phyloP scores from a whole-genome alignment of 164 flowering plant genomes.

The Brasenia schreberi region DNA sequence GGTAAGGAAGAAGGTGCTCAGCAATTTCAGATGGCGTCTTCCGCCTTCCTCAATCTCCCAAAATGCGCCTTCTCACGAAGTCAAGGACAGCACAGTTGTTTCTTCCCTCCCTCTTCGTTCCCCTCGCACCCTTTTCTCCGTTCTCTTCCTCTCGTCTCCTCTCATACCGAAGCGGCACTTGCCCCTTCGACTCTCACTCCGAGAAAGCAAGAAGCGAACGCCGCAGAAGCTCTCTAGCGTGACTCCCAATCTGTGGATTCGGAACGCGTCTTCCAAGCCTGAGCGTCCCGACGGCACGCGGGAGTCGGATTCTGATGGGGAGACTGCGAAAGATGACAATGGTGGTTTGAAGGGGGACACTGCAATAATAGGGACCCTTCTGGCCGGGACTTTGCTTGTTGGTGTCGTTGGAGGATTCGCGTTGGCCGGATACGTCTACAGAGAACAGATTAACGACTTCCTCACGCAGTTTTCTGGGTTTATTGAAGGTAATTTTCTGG shows the following conservation, averaged over 20 bases:
- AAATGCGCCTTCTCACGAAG: too few relatives aligned
- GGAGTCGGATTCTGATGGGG: conserved; percentile 14
- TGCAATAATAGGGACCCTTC: conserved; percentile 68
- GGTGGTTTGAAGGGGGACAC: conserved; percentile 28
- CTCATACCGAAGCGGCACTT: conserved; percentile 34
- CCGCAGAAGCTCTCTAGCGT: conserved; percentile 31
- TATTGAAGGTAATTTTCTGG: conserved; percentile 52
- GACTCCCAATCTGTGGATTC: conserved; percentile 40
- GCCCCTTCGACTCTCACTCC: conserved; percentile 56
- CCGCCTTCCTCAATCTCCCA: too few relatives aligned
- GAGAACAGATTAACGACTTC: conserved; percentile 77
- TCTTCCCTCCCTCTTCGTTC: too few relatives aligned
- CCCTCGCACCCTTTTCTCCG: neutral
- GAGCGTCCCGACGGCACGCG: too few relatives aligned
- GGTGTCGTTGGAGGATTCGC: conserved; percentile 90
- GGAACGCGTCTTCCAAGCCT: conserved; percentile 6
- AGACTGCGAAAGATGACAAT: conserved; percentile 8
- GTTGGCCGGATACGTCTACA: conserved; percentile 68
- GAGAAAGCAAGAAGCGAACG: conserved; percentile 48
- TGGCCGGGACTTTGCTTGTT: conserved; percentile 80
- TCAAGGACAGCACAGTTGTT: too few relatives aligned
- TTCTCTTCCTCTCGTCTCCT: conserved; percentile 7
- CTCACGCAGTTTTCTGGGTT: conserved; percentile 67
- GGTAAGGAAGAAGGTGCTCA: too few relatives aligned
- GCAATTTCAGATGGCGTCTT: too few relatives aligned